Conservation (phyloP, 306 rosid genomes). For the Adenanthera pavonina region DNA sequence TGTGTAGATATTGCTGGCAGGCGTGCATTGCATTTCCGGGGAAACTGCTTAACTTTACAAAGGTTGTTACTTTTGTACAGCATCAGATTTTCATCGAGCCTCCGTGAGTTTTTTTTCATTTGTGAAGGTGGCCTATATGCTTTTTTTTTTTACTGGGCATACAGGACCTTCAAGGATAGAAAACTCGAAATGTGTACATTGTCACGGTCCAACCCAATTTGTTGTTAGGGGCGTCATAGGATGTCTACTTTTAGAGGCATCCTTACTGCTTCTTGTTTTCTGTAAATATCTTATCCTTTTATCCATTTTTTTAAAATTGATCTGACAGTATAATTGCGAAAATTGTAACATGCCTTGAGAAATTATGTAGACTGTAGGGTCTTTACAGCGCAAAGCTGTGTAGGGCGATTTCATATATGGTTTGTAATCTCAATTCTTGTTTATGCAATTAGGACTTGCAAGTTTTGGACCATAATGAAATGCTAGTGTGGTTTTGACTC, state of each 20-base stretch:
- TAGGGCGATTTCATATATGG: conserved; percentile 19
- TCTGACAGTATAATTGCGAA: conserved; percentile 41
- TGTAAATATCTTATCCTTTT: conserved; percentile 56
- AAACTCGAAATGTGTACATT: conserved; percentile 43
- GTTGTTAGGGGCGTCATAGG: conserved; percentile 46
- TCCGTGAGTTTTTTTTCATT: conserved; percentile 46
- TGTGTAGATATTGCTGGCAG: conserved; percentile 54
- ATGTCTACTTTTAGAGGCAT: conserved; percentile 77
- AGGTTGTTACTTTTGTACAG: conserved; percentile 72
- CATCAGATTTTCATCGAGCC: conserved; percentile 61
- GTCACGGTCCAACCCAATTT: conserved; percentile 43
- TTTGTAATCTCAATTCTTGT: conserved; percentile 1
- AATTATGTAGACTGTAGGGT: conserved; percentile 39
- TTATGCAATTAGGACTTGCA: neutral
- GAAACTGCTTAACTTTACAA: conserved; percentile 53
- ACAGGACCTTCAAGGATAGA: conserved; percentile 43
- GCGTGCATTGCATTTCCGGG: conserved; percentile 43
- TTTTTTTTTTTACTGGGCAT: conserved; percentile 52
- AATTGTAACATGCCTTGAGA: conserved; percentile 66
- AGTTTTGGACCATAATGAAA: neutral
- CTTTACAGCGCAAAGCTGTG: conserved; percentile 32
- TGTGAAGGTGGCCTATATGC: conserved; percentile 65
- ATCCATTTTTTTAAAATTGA: neutral
- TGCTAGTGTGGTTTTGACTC: neutral
- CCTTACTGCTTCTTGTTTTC: conserved; percentile 45